Evolutionary conservation across 2,329 filamentous ascomycete genomes (phyloP), one percentile per base, ranked within the genome.

Genomic region (Xylariomycetidae sp.): DNA sequence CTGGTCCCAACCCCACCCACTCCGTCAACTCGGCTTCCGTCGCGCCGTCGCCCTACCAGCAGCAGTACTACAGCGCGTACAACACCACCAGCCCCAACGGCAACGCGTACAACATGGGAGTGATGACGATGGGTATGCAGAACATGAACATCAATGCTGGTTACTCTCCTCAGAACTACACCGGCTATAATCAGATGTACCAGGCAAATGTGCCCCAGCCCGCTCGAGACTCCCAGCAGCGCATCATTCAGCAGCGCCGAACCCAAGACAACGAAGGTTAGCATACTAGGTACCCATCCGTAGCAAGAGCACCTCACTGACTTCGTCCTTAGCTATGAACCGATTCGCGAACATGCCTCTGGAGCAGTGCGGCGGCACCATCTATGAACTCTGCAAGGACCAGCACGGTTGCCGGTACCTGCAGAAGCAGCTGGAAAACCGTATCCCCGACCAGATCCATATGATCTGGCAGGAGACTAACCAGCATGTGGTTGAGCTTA

Each of bases 401-500:
- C 92, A 98, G 64, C 89, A 98, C 60, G 92, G 92, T 38, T 98
- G 92, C 54, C 85, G 92, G 38, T 98, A 92, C 59, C 68, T 98
- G 36, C 92, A 98, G 67, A 92, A 94, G 70, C 95, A 96, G 67
- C 73, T 98, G 5, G 92, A 98, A 64, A 90, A 94, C 54, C 83
- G 83, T 49, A 80, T 82, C 47, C 74, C 82, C 5, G 82, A 90
- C 18, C 78, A 93, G 52, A 76, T 95, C 32, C 84, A 93, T 59
- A 80, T 89, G 69, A 96, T 98, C 59, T 98, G 93, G 71, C 70
- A 82, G 19, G 92, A 98, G 68, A 95, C 89, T 33, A 87, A 90
- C 56, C 75, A 84, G 54, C 88, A 96, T 59, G 89, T 98, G 49
- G 82, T 94, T 43, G 92, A 98, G 67, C 72, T 98, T 46, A 98